A percentile compares a stretch with the other conserved stretches of the same genome.
phyloP scores from a whole-genome alignment of 371 early-diverging fungal species.

The Mortierella sp. region DNA sequence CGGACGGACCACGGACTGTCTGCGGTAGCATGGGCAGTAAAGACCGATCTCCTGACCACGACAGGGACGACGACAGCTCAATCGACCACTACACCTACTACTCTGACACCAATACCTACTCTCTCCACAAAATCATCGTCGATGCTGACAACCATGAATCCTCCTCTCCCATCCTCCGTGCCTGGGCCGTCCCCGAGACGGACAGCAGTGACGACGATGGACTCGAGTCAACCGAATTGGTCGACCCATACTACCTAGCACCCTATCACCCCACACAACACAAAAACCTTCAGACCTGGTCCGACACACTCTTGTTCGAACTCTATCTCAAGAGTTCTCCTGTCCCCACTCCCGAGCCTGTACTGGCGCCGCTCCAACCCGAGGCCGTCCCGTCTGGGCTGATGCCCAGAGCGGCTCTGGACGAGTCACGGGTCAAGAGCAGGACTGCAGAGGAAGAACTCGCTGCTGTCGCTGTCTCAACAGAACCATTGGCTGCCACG shows the following conservation, averaged over 20 bases:
- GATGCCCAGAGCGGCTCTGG: no score
- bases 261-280: constrained; percentile 46
- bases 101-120: constrained; percentile 3
- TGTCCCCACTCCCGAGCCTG: no score
- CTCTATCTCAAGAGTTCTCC: constrained; percentile 21
- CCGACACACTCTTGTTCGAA: constrained; percentile 23
- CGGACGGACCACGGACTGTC: background rate
- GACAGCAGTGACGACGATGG: no score
- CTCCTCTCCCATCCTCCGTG: constrained; percentile 35
- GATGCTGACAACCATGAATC: constrained; percentile 21
- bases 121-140: constrained; percentile 16
- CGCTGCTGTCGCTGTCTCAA: no score
- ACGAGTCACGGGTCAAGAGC: no score
- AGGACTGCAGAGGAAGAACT: no score
- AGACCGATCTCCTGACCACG: background rate
- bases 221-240: background rate
- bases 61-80: background rate
- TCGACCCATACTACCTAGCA: constrained; percentile 23
- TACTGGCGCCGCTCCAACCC: no score
- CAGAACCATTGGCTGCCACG: no score
- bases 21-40: background rate
- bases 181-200: constrained; percentile 15
- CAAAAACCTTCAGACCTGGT: constrained; percentile 35
- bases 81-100: constrained; percentile 14
- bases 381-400: no score